Evolutionary conservation across 768 basidiomycete genomes (phyloP).

Genomic region (Boletus vinaceobasis): DNA sequence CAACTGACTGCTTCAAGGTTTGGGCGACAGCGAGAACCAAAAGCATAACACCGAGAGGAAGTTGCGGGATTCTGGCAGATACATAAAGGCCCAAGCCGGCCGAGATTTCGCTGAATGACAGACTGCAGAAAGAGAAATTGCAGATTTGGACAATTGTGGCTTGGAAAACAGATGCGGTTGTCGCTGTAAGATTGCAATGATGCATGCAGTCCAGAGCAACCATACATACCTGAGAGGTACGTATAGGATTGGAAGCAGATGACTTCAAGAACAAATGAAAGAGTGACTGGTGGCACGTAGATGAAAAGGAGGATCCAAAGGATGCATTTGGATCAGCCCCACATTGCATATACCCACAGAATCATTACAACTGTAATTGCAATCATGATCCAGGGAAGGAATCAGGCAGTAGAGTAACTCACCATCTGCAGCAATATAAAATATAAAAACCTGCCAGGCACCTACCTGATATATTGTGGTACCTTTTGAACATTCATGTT

Average conservation of each 20-base stretch:
- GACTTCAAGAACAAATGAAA: neutral
- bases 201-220: neutral
- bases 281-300: neutral
- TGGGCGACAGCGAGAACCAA: neutral
- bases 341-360: neutral
- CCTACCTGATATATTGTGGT: neutral
- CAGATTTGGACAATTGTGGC: neutral
- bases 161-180: neutral
- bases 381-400: neutral
- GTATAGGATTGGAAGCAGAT: neutral
- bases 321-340: neutral
- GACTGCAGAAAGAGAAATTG: neutral
- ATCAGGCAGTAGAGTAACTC: neutral
- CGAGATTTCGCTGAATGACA: fast-evolving
- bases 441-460: neutral
- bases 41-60: neutral
- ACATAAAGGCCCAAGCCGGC: fast-evolving
- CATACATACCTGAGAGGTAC: neutral
- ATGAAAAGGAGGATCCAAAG: neutral
- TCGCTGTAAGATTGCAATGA: neutral
- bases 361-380: neutral
- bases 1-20: too few relatives aligned
- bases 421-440: neutral
- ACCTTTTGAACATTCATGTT: neutral
- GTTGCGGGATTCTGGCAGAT: neutral